These are phyloP conservation scores for Fusarium miscanthi DNA, from an alignment of 2,329 filamentous ascomycete species.

Conservation along the genomic window DNA sequence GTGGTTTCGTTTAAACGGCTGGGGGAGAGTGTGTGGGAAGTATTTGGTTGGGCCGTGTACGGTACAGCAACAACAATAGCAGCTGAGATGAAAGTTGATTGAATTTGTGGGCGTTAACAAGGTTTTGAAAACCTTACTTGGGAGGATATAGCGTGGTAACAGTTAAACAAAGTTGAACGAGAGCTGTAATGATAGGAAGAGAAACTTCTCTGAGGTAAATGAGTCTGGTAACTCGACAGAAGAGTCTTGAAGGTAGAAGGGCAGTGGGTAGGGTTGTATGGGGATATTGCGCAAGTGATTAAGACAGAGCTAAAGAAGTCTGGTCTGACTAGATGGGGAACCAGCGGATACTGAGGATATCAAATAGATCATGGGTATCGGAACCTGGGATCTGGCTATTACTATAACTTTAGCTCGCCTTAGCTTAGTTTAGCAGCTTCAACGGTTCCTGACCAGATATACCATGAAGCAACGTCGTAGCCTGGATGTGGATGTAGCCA, in stretches of 20 bases:
- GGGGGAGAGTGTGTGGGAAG: neutral
- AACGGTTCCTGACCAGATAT: constrained; percentile 30
- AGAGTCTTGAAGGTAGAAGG: neutral
- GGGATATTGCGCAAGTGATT: constrained; percentile 3
- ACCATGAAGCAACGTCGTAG: constrained; percentile 12
- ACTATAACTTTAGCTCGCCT: constrained; percentile 11
- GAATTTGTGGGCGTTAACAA: constrained; percentile 17
- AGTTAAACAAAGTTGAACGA: neutral
- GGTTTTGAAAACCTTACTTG: constrained; percentile 4
- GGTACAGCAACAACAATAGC: neutral
- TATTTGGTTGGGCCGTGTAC: constrained; percentile 7
- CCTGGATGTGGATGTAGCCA: constrained; percentile 7
- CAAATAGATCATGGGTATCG: constrained; percentile 22
- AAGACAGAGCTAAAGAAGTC: constrained; percentile 3
- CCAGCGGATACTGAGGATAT: constrained; percentile 9
- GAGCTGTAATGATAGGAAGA: neutral
- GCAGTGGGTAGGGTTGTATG: constrained; percentile 15
- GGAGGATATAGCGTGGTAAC: neutral
- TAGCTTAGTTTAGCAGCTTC: constrained; percentile 17
- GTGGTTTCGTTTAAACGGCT: neutral
- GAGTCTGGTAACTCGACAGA: constrained; percentile 22
- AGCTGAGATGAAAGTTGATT: neutral
- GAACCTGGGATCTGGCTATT: constrained; percentile 4
- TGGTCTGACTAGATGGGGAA: constrained; percentile 12
- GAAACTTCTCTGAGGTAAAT: neutral